Base-by-base conservation (phyloP, 352 stramenopile species). In the Phytophthora tentaculata region DNA sequence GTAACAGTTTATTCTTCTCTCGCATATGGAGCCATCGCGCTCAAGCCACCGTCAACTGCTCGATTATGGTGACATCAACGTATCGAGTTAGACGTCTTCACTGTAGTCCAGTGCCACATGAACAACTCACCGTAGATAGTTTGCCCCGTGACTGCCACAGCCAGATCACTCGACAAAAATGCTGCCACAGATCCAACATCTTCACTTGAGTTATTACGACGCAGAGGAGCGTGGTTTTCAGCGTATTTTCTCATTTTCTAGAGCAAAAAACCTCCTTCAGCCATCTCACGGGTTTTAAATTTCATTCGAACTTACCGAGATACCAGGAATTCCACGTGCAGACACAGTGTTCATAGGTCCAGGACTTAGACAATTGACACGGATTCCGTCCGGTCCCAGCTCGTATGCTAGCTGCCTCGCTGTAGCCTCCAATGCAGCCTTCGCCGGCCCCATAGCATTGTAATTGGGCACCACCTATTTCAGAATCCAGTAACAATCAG, bases 391-490 rank as follows among this genome's bases (percentile, higher is more conserved):
- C 0, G 73, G 68, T 13, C 87, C 85, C 2, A 97, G 73, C 44
- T 98, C 93, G 29, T 84, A 78, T 20, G 94, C 94, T 4, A 98
- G 71, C 29, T 92, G 87, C 24, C 92, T 76, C 20, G 91, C 75
- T 14, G 84, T 90, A 6, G 88, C 86, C 63, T 98, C 94, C 6
- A 98, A 78, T 8, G 89, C 87, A 29, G 91, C 94, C 62, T 98
- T 98, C 17, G 89, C 91, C 5, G 91, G 91, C 5, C 94, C 94
- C 94, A 98, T 98, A 17, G 95, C 74, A 63, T 96, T 94, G 78
- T 98, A 98, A 51, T 85, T 92, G 13, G 88, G 91, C 41, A 98
- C 82, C 37, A 96, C 89, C 68, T 75, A 16, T n/a, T 26, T 16
- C 66, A 90, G 58, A 29, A 56, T 12, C n/a, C 32, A 45, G 35